A percentile compares a stretch with the other conserved stretches of the same genome.
Evolutionary conservation across 2,329 filamentous ascomycete genomes (phyloP).

Genomic region (Aspergillus tubingensis): DNA sequence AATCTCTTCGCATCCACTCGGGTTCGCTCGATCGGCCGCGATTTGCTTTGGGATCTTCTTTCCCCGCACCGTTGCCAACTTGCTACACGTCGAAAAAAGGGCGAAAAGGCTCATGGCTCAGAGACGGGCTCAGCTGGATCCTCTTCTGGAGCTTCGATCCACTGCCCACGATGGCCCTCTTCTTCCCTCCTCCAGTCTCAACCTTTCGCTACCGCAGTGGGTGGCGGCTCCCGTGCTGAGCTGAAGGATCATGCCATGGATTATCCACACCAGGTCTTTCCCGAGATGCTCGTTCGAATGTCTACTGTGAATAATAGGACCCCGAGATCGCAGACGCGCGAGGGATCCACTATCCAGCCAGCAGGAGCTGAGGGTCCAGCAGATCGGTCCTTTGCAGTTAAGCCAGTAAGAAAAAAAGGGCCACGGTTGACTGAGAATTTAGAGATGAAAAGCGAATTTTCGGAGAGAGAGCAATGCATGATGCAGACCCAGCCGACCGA

Average conservation of each 20-base stretch:
- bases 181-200: background rate
- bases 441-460: background rate
- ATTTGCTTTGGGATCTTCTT: slow-evolving; percentile 24
- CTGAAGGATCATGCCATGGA: slow-evolving; percentile 8
- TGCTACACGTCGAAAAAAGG: background rate
- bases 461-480: background rate
- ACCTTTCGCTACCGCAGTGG: background rate
- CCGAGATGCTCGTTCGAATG: background rate
- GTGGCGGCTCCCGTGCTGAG: slow-evolving; percentile 1
- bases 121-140: slow-evolving; percentile 2
- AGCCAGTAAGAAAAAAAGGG: background rate
- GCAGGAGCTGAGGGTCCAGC: background rate
- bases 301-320: background rate
- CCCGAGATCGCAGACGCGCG: background rate
- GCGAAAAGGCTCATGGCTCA: too few relatives aligned
- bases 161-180: background rate
- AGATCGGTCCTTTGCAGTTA: background rate
- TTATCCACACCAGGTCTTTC: slow-evolving; percentile 3
- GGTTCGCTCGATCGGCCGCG: slow-evolving; percentile 18
- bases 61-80: slow-evolving; percentile 26
- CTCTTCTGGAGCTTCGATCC: slow-evolving; percentile 6
- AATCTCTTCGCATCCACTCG: slow-evolving; percentile 19
- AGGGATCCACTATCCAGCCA: background rate
- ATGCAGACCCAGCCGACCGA: background rate
- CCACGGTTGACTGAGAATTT: too few relatives aligned